Evolutionary conservation across 208 protist species (phyloP).

Genomic region (Trypanosoma theileri): DNA sequence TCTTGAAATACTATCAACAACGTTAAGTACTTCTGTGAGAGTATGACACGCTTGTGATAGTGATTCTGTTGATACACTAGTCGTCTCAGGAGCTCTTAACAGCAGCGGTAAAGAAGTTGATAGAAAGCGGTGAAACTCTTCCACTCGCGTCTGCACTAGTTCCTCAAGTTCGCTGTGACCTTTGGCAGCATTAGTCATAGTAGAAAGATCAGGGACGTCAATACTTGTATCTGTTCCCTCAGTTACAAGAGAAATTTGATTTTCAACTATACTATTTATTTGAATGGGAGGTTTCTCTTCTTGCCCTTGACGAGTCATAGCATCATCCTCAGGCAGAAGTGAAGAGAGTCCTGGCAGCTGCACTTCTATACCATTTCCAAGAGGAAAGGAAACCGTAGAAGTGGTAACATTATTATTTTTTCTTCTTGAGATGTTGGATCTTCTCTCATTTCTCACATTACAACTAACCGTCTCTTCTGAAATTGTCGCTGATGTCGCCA

Average conservation of each 20-base stretch:
- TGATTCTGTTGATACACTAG: not conserved
- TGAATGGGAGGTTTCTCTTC: not conserved
- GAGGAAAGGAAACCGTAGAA: constrained; percentile 8
- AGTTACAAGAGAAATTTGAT: no score
- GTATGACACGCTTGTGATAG: constrained; percentile 9
- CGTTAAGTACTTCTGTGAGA: constrained; percentile 9
- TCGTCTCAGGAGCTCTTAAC: not conserved
- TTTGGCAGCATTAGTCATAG: not conserved
- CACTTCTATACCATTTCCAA: constrained; percentile 25
- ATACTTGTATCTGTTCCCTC: not conserved
- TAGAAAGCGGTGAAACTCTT: constrained; percentile 13
- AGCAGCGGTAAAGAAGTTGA: constrained; percentile 23
- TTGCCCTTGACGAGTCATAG: not conserved
- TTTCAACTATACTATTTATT: not conserved
- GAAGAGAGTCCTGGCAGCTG: constrained; percentile 3
- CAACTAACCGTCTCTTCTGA: not conserved
- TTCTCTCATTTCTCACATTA: not conserved
- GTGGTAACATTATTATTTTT: not conserved
- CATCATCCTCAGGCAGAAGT: not conserved
- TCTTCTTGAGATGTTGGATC: not conserved
- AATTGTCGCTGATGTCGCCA: not conserved
- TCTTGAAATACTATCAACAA: constrained; percentile 20
- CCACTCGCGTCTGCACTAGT: constrained; percentile 9
- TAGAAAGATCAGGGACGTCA: not conserved
- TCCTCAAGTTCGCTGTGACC: constrained; percentile 6